Evolutionary conservation across 192 early-diverging fungal genomes (phyloP).

Genomic region (Linnemannia elongata): DNA sequence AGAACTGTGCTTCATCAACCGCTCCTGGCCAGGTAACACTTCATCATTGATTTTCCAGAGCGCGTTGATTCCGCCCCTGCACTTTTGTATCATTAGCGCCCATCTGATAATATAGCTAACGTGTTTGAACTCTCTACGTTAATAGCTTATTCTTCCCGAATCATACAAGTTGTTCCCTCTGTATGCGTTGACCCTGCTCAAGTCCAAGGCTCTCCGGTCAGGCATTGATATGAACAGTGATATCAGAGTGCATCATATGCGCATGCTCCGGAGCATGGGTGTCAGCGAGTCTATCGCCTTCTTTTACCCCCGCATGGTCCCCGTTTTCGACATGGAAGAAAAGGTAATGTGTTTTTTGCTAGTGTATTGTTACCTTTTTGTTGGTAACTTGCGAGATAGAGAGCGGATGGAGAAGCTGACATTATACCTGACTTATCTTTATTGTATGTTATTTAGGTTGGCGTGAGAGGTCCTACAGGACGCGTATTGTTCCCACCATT

Average conservation of each 20-base stretch:
- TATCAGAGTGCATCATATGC: conserved; percentile 84
- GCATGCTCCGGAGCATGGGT: conserved; percentile 80
- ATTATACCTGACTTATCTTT: neutral
- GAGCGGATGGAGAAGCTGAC: neutral
- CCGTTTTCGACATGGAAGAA: conserved; percentile 72
- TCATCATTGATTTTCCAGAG: conserved; percentile 27
- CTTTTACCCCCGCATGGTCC: conserved; percentile 88
- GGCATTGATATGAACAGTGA: conserved; percentile 82
- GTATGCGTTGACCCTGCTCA: conserved; percentile 86
- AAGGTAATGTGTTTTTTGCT: conserved; percentile 46
- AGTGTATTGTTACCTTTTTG: neutral
- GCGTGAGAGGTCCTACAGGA: conserved; percentile 56
- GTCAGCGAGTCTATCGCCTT: conserved; percentile 82
- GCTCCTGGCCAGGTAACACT: conserved; percentile 79
- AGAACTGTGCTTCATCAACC: conserved; percentile 89
- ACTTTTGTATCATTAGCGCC: neutral
- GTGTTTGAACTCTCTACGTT: neutral
- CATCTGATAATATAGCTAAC: neutral
- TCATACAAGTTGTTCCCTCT: conserved; percentile 94
- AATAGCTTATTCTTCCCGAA: conserved; percentile 93
- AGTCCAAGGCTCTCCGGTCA: conserved; percentile 84
- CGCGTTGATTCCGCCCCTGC: neutral
- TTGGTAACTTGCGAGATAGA: neutral
- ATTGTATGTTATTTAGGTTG: conserved; percentile 34
- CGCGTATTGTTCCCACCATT: conserved; percentile 74